Evolutionary conservation across 2,329 filamentous ascomycete genomes (phyloP).

Genomic region (Cercospora zeae-maydis): DNA sequence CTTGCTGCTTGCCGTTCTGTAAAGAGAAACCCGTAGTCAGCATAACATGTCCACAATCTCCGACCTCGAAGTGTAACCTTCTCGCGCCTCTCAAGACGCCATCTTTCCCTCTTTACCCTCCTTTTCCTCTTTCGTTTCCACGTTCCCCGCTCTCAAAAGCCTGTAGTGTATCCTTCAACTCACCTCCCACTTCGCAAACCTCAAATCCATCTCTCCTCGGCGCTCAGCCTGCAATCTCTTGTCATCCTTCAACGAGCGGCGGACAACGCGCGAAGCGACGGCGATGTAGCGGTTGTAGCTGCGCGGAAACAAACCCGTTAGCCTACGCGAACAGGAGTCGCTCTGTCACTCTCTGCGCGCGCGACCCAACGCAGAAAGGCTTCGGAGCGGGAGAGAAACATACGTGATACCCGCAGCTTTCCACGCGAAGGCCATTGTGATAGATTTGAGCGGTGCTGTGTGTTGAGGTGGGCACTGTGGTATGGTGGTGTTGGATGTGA

Average conservation of each 20-base stretch:
- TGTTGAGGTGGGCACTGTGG: slow-evolving; percentile 11
- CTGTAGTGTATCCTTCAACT: slow-evolving; percentile 59
- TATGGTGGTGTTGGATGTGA: slow-evolving; percentile 1
- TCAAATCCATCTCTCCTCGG: slow-evolving; percentile 82
- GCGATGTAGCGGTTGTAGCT: slow-evolving; percentile 99
- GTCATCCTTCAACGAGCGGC: slow-evolving; percentile 94
- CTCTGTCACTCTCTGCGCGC: not conserved
- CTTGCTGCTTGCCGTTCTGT: slow-evolving; percentile 95
- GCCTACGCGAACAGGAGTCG: slow-evolving; percentile 6
- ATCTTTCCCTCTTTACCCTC: not conserved
- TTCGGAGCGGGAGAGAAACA: slow-evolving; percentile 39
- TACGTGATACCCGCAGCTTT: slow-evolving; percentile 97
- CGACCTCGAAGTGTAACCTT: not conserved
- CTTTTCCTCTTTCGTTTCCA: slow-evolving; percentile 41
- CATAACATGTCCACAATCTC: not conserved
- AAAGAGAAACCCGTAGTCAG: not conserved
- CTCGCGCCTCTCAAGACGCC: not conserved
- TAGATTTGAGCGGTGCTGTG: slow-evolving; percentile 28
- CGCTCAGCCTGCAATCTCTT: slow-evolving; percentile 83
- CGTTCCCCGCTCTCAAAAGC: slow-evolving; percentile 57
- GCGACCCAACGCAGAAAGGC: not conserved
- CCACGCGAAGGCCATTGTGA: slow-evolving; percentile 95
- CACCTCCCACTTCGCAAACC: slow-evolving; percentile 95
- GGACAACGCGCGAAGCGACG: slow-evolving; percentile 89
- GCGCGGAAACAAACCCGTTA: slow-evolving; percentile 31